Percentiles rank a stretch among this genome's conserved stretches.
phyloP scores from a whole-genome alignment of 768 basidiomycete species.

The Termitomyces sp. region DNA sequence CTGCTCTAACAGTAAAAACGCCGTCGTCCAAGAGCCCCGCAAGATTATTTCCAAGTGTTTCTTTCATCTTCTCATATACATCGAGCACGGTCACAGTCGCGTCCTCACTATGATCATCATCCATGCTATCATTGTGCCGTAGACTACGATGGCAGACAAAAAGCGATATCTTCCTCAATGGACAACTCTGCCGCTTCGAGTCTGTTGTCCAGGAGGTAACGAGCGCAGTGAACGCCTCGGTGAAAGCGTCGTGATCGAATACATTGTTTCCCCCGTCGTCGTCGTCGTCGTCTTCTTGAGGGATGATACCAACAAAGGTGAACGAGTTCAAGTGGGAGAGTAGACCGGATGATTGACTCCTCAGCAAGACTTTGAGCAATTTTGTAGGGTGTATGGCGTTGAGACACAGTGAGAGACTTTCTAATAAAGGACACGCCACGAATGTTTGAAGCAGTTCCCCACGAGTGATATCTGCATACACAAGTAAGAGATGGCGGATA shows the following conservation, averaged over 20 bases:
- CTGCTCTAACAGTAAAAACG: not conserved
- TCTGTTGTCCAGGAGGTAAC: not conserved
- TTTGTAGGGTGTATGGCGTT: not conserved
- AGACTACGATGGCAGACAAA: not conserved
- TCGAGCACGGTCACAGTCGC: too few species aligned
- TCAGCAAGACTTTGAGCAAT: not conserved
- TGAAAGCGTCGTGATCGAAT: not conserved
- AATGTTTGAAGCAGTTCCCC: not conserved
- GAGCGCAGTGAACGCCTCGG: not conserved
- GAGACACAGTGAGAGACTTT: not conserved
- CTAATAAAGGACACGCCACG: not conserved
- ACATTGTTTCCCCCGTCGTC: not conserved
- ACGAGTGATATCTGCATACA: not conserved
- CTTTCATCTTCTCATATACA: not conserved
- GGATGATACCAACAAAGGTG: not conserved
- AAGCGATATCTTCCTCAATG: not conserved
- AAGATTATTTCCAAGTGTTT: not conserved
- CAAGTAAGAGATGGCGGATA: not conserved
- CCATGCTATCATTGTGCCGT: too few species aligned
- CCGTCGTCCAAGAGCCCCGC: not conserved
- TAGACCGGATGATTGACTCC: not conserved
- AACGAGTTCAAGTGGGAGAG: not conserved
- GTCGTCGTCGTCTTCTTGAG: not conserved
- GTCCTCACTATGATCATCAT: not conserved
- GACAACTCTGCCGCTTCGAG: not conserved